phyloP scores from a whole-genome alignment of 2,329 filamentous ascomycete genomes.

The Penicillium sp. region DNA sequence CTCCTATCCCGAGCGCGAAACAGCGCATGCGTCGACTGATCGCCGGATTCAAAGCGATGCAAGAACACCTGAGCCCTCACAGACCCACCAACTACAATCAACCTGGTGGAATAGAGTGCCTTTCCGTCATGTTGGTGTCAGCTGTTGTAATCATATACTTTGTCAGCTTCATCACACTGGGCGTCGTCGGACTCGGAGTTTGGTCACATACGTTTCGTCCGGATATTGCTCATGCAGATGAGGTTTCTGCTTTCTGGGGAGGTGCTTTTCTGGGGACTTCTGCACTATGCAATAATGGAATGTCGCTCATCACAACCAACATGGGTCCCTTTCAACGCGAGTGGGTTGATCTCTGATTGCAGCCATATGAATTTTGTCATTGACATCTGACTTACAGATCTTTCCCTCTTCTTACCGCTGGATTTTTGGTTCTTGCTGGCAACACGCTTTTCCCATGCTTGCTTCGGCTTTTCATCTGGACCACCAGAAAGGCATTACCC shows the following conservation, averaged over 20 bases:
- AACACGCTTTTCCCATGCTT: slow-evolving; percentile 68
- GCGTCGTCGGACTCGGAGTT: slow-evolving; percentile 48
- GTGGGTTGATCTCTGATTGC: slow-evolving; percentile 17
- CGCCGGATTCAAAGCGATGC: slow-evolving; percentile 49
- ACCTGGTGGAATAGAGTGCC: slow-evolving; percentile 48
- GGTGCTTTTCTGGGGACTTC: slow-evolving; percentile 54
- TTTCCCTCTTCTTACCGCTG: slow-evolving; percentile 51
- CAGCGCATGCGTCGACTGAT: not conserved
- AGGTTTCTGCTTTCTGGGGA: slow-evolving; percentile 52
- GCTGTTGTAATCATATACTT: slow-evolving; percentile 48
- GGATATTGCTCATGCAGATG: slow-evolving; percentile 44
- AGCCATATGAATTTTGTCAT: not conserved
- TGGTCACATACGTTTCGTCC: slow-evolving; percentile 49
- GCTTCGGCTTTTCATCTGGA: slow-evolving; percentile 62
- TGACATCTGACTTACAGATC: slow-evolving; percentile 22
- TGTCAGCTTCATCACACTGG: slow-evolving; percentile 48
- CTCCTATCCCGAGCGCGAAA: not conserved
- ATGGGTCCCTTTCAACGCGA: slow-evolving; percentile 50
- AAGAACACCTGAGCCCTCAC: not conserved
- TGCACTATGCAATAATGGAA: slow-evolving; percentile 57
- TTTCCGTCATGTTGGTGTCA: slow-evolving; percentile 38
- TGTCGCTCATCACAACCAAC: slow-evolving; percentile 55
- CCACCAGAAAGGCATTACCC: slow-evolving; percentile 36
- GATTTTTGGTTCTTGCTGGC: slow-evolving; percentile 62
- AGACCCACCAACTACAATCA: slow-evolving; percentile 1